A percentile compares a stretch with the other conserved stretches of the same genome.
Conservation (phyloP, 106 monocot species). For the Vanilla planifolia region DNA sequence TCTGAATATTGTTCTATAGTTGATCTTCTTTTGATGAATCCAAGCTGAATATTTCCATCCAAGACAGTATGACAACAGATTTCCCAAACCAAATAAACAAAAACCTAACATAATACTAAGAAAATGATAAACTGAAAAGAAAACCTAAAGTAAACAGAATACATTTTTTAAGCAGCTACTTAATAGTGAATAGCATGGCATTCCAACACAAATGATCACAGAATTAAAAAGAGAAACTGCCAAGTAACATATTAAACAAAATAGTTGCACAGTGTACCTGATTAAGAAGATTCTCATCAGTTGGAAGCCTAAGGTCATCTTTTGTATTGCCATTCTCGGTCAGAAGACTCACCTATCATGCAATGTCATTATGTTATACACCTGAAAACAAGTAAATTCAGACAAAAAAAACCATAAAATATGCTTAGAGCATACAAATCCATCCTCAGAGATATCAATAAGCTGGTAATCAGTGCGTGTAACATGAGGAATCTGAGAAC, state of each 20-base stretch:
- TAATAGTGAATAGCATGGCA: too few relatives aligned
- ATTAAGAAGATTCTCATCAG: slow-evolving; percentile 28
- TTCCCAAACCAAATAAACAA: too few relatives aligned
- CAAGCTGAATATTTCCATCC: too few relatives aligned
- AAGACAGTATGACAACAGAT: too few relatives aligned
- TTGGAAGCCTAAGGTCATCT: slow-evolving; percentile 37
- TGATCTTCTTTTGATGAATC: too few relatives aligned
- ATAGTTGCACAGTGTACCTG: slow-evolving; percentile 12
- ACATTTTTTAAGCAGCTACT: too few relatives aligned
- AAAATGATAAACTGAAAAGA: too few relatives aligned
- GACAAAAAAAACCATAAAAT: background rate
- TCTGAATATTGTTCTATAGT: too few relatives aligned
- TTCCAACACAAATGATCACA: too few relatives aligned
- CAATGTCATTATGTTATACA: background rate
- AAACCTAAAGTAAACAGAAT: too few relatives aligned
- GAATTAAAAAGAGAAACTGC: too few relatives aligned
- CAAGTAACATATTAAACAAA: background rate
- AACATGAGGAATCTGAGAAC: slow-evolving; percentile 28
- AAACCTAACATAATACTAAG: too few relatives aligned
- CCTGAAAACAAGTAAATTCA: background rate
- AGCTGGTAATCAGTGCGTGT: slow-evolving; percentile 38
- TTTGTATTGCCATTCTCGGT: slow-evolving; percentile 30
- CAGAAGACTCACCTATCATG: slow-evolving; percentile 29
- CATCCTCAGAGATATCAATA: slow-evolving; percentile 38
- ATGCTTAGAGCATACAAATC: slow-evolving; percentile 17